These are phyloP conservation scores for Pistacia atlantica DNA, from an alignment of 345 rosid genomes.

Conservation along the genomic window DNA sequence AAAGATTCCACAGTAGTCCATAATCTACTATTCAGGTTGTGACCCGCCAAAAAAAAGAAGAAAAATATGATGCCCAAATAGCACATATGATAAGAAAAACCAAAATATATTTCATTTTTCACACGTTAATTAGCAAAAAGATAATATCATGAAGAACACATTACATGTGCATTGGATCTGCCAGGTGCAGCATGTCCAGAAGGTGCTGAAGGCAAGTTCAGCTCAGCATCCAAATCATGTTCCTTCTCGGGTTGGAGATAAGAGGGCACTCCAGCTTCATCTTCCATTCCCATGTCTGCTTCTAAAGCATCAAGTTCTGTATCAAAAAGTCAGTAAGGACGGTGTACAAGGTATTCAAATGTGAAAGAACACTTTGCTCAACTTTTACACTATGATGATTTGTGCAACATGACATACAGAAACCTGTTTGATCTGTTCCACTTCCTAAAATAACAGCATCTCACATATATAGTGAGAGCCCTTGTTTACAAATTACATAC, in stretches of 20 bases:
- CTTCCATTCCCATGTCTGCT: slow-evolving; percentile 96
- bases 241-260: slow-evolving; percentile 95
- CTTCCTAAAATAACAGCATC: neutral
- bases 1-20: neutral
- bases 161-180: slow-evolving; percentile 68
- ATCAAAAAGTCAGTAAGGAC: slow-evolving; percentile 16
- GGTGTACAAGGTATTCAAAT: neutral
- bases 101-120: neutral
- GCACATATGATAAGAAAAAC: too few relatives aligned
- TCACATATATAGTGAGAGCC: neutral
- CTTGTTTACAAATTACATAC: neutral
- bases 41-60: too few relatives aligned
- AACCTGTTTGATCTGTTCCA: neutral
- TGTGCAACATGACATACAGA: neutral
- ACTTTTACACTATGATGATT: neutral
- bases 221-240: slow-evolving; percentile 68
- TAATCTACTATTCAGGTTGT: neutral
- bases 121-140: neutral
- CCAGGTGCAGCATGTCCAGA: slow-evolving; percentile 54
- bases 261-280: slow-evolving; percentile 88
- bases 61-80: too few relatives aligned
- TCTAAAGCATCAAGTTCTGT: slow-evolving; percentile 96
- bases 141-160: slow-evolving; percentile 5
- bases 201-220: slow-evolving; percentile 88
- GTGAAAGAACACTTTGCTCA: neutral